Percentiles rank a stretch among this genome's conserved stretches.
phyloP scores from a whole-genome alignment of 2,329 filamentous ascomycete genomes.

The Penicillium sp. region DNA sequence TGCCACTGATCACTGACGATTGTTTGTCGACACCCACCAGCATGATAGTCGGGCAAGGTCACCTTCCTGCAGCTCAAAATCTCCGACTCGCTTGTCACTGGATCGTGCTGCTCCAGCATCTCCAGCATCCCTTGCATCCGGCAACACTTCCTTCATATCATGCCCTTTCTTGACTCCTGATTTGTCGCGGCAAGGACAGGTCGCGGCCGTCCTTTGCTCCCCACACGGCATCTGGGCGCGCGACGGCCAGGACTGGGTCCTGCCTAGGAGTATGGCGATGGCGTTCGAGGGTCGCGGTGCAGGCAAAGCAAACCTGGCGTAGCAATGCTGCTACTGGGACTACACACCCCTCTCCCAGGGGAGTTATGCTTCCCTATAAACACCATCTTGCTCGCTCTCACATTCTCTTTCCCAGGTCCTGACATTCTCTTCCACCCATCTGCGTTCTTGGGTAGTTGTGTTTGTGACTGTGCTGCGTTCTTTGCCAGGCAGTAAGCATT shows the following conservation, averaged over 20 bases:
- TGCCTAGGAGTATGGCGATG: slow-evolving; percentile 38
- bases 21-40: slow-evolving; percentile 29
- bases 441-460: slow-evolving; percentile 42
- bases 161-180: slow-evolving; percentile 41
- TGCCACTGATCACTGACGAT: slow-evolving; percentile 34
- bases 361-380: slow-evolving; percentile 45
- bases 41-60: slow-evolving; percentile 21
- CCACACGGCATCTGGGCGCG: slow-evolving; percentile 36
- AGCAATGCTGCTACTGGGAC: slow-evolving; percentile 41
- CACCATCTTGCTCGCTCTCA: slow-evolving; percentile 47
- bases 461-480: slow-evolving; percentile 42
- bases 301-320: slow-evolving; percentile 39
- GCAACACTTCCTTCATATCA: slow-evolving; percentile 35
- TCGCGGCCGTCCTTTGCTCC: slow-evolving; percentile 32
- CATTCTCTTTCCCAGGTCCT: slow-evolving; percentile 49
- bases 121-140: slow-evolving; percentile 41
- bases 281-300: slow-evolving; percentile 41
- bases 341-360: slow-evolving; percentile 34
- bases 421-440: slow-evolving; percentile 47
- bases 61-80: slow-evolving; percentile 35
- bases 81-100: slow-evolving; percentile 42
- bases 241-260: slow-evolving; percentile 34
- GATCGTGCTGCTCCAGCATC: slow-evolving; percentile 37
- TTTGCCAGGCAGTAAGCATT: slow-evolving; percentile 45
- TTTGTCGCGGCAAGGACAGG: slow-evolving; percentile 43